Evolutionary conservation across 1,284 basidiomycete genomes (phyloP).

Genomic region (Irpex lacteus): DNA sequence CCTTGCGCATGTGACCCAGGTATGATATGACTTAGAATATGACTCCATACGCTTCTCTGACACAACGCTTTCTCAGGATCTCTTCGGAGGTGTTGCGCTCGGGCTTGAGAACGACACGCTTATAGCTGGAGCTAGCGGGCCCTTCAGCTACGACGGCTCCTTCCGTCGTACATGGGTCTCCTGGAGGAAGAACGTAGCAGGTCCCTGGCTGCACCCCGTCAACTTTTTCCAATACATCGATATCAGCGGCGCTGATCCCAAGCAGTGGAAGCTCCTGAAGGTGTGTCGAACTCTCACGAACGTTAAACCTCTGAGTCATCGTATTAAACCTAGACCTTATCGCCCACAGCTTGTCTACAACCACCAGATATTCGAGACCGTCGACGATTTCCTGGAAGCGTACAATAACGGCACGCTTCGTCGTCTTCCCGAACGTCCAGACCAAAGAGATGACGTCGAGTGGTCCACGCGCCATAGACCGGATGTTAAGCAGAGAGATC

Average conservation of each 20-base stretch:
- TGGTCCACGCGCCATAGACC: conserved; percentile 50
- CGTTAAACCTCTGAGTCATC: neutral
- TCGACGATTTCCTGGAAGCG: conserved; percentile 49
- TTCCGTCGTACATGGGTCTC: conserved; percentile 55
- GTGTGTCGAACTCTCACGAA: conserved; percentile 23
- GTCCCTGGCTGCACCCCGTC: conserved; percentile 50
- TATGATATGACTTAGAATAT: conserved; percentile 23
- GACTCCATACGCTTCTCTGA: conserved; percentile 8
- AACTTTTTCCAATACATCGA: conserved; percentile 60
- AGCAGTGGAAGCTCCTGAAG: conserved; percentile 50
- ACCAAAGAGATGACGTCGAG: conserved; percentile 28
- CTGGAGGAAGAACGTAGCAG: conserved; percentile 47
- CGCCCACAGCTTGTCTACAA: conserved; percentile 51
- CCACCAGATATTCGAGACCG: conserved; percentile 47
- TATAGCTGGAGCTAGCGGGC: conserved; percentile 40
- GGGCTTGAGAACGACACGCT: conserved; percentile 46
- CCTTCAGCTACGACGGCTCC: conserved; percentile 57
- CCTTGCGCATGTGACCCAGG: conserved; percentile 39
- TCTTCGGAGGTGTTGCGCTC: conserved; percentile 38
- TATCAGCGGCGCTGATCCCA: conserved; percentile 50
- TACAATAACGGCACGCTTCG: conserved; percentile 52
- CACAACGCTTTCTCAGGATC: conserved; percentile 30
- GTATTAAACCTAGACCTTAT: neutral
- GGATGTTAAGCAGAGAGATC: conserved; percentile 39
- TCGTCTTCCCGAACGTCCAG: conserved; percentile 33